A percentile compares a stretch with the other conserved stretches of the same genome.
These are phyloP conservation scores for Udeniomyces megalosporus DNA, from an alignment of 768 basidiomycete species.

Conservation along the genomic window DNA sequence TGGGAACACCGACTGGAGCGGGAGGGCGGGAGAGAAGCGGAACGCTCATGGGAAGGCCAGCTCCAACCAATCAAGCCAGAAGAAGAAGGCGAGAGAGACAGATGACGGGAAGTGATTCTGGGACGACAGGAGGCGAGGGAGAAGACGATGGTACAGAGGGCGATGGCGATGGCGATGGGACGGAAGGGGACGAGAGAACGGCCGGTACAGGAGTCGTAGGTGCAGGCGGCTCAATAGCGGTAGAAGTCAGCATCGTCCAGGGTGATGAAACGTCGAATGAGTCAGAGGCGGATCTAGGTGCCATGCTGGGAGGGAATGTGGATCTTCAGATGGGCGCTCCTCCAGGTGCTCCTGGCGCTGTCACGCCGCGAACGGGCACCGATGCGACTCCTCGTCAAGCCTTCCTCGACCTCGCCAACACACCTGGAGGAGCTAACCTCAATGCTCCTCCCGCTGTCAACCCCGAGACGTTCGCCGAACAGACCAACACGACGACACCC, in stretches of 20 bases:
- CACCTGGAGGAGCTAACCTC: background rate
- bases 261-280: conserved; percentile 10
- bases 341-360: conserved; percentile 14
- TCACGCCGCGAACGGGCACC: conserved; percentile 6
- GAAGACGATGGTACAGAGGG: conserved; percentile 25
- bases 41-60: conserved; percentile 25
- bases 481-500: background rate
- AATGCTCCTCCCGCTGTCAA: background rate
- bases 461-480: conserved; percentile 19
- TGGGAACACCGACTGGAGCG: conserved; percentile 23
- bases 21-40: conserved; percentile 21
- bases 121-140: conserved; percentile 22
- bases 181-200: background rate
- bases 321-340: conserved; percentile 17
- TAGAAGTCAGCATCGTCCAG: conserved; percentile 14
- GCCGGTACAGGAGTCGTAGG: background rate
- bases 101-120: conserved; percentile 5
- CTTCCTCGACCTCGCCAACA: conserved; percentile 8
- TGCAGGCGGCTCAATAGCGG: background rate
- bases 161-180: conserved; percentile 21
- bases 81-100: conserved; percentile 16
- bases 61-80: conserved; percentile 18
- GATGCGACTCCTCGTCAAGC: conserved; percentile 12
- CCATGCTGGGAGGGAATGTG: conserved; percentile 9
- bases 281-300: conserved; percentile 3